phyloP scores from a whole-genome alignment of 768 basidiomycete genomes.

The Calocybe indica region DNA sequence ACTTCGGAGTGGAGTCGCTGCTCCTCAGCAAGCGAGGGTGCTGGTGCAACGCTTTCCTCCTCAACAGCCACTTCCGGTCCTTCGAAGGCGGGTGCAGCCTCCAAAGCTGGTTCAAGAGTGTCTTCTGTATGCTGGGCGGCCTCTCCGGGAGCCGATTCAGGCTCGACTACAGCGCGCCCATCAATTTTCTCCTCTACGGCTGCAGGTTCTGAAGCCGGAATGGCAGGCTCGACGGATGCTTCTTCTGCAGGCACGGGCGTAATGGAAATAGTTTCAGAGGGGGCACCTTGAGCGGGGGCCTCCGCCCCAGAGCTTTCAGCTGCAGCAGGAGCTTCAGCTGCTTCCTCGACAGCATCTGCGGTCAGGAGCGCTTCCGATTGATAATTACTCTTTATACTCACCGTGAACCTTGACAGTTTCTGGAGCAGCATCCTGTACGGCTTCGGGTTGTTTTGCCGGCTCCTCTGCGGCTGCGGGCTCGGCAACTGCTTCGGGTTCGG shows the following conservation, averaged over 20 bases:
- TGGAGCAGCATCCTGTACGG: not conserved
- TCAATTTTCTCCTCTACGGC: not conserved
- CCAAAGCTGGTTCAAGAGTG: not conserved
- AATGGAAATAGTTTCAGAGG: no score
- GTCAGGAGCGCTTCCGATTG: not conserved
- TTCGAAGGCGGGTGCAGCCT: not conserved
- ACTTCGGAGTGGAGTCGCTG: not conserved
- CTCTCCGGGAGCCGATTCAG: not conserved
- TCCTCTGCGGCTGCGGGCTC: not conserved
- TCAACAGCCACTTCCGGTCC: not conserved
- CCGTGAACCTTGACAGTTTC: not conserved
- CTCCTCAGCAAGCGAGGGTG: no score
- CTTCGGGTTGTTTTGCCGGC: no score
- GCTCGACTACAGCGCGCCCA: not conserved
- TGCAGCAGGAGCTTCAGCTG: not conserved
- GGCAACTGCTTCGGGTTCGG: not conserved
- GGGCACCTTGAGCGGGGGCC: no score
- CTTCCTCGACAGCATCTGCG: not conserved
- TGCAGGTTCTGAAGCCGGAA: not conserved
- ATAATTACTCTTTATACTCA: not conserved
- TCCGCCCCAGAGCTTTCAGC: no score
- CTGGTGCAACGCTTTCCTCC: no score
- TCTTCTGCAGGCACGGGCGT: no score
- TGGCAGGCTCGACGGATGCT: no score
- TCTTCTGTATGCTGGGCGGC: no score